Evolutionary conservation across 176 grass and related monocot species (phyloP), one percentile per base, ranked within the genome.

Genomic region (Alopecurus myosuroides): DNA sequence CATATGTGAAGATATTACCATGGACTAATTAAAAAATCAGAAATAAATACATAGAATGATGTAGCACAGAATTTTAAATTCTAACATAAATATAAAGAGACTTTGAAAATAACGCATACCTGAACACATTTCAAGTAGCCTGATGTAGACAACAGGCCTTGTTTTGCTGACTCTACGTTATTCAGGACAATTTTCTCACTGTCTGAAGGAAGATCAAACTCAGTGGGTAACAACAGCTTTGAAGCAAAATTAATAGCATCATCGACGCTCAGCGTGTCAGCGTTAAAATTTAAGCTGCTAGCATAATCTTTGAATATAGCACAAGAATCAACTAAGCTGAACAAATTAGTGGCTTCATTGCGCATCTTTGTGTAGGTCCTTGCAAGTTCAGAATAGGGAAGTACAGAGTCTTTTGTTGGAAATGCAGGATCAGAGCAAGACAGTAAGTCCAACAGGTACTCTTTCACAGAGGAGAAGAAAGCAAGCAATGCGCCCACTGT

Each of bases 111-210:
- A 61, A 26, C 30, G 83, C 60, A 84, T 82, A 98, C 97, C 97
- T 98, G 97, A 87, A 98, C 89, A 79, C 93, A 98, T 85, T 96
- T 98, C 75, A 98, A 89, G 57, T 98, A 98, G 70, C 89, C 97
- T 84, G 93, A 94, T 49, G 97, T 98, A 68, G 93, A 90, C 58
- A 98, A 64, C 34, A 98, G 86, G 37, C 82, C 89, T 77, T 95
- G 97, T 88, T 90, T 98, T 70, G 86, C 85, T 79, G 97, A 98
- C 57, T 96, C 93, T 78, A 96, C 76, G 53, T 91, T 94, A 89
- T 96, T 92, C 48, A 92, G 46, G 57, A 86, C 26, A 70, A 45
- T 34, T 33, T 90, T 92, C 56, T 90, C 90, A 80, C 81, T 84
- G 79, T 83, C 84, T 52, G 77, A 87, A 83, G n/a, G 62, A 53